These are phyloP conservation scores for Mangifera indica DNA, from an alignment of 345 rosid genomes.

Conservation along the genomic window DNA sequence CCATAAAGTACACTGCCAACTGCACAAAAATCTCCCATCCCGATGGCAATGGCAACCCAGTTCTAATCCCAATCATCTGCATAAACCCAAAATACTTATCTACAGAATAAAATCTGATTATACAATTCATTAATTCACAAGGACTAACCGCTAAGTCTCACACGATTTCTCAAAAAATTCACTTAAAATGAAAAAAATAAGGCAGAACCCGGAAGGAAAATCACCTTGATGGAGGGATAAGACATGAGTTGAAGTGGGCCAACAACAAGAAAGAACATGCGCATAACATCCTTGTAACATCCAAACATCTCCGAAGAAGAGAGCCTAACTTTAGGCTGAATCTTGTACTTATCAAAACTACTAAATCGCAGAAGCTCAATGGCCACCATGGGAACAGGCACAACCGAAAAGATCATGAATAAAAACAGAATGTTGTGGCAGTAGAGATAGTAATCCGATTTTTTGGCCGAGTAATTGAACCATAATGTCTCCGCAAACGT, in stretches of 20 bases:
- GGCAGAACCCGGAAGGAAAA: neutral
- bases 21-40: conserved; percentile 66
- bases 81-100: neutral
- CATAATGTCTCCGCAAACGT: conserved; percentile 66
- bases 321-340: conserved; percentile 77
- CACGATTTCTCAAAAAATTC: too few relatives aligned
- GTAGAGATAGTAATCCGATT: conserved; percentile 80
- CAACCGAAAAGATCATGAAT: conserved; percentile 65
- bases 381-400: conserved; percentile 65
- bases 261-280: conserved; percentile 66
- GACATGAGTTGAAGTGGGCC: conserved; percentile 87
- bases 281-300: conserved; percentile 83
- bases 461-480: conserved; percentile 78
- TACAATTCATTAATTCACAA: neutral
- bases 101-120: neutral
- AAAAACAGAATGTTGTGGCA: conserved; percentile 80
- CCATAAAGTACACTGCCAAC: conserved; percentile 63
- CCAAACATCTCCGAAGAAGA: conserved; percentile 54
- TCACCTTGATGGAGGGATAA: conserved; percentile 79
- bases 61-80: conserved; percentile 71
- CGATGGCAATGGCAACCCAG: conserved; percentile 77
- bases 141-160: too few relatives aligned
- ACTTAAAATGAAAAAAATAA: neutral
- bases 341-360: conserved; percentile 61
- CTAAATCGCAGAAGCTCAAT: conserved; percentile 50